Conservation (phyloP, 1,139 yeast genomes). For the Kodamaea alishanica region DNA sequence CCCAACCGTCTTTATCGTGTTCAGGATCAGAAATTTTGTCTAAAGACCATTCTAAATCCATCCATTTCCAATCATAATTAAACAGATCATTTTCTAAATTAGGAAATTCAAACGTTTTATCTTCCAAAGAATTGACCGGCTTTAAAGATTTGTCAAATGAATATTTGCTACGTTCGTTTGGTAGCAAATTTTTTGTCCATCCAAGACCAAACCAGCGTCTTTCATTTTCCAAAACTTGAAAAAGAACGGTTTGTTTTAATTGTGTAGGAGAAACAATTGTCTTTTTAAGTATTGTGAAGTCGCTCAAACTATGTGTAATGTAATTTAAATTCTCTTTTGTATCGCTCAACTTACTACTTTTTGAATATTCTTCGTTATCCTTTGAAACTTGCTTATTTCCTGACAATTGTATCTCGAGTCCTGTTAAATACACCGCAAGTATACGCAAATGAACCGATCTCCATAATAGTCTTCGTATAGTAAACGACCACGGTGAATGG, state of each 20-base stretch:
- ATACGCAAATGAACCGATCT: constrained; percentile 48
- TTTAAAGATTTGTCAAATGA: constrained; percentile 43
- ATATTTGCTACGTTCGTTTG: constrained; percentile 49
- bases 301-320: constrained; percentile 26
- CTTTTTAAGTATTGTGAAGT: constrained; percentile 41
- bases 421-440: constrained; percentile 43
- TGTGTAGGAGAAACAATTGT: constrained; percentile 40
- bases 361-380: constrained; percentile 7
- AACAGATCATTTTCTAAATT: constrained; percentile 40
- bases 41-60: constrained; percentile 48
- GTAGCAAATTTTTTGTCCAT: constrained; percentile 51
- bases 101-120: constrained; percentile 45
- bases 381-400: constrained; percentile 14
- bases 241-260: constrained; percentile 44
- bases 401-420: constrained; percentile 34
- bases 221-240: constrained; percentile 54
- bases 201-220: constrained; percentile 63
- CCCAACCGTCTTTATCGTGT: constrained; percentile 48
- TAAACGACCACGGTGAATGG: constrained; percentile 53
- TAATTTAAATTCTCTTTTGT: constrained; percentile 19
- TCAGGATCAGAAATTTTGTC: constrained; percentile 36
- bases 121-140: constrained; percentile 29
- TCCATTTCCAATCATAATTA: constrained; percentile 53
- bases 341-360: constrained; percentile 25
- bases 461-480: constrained; percentile 51